Evolutionary conservation across 2,329 filamentous ascomycete species (phyloP), one percentile per base, ranked within the genome.

Genomic region (Pestalotiopsis fici): DNA sequence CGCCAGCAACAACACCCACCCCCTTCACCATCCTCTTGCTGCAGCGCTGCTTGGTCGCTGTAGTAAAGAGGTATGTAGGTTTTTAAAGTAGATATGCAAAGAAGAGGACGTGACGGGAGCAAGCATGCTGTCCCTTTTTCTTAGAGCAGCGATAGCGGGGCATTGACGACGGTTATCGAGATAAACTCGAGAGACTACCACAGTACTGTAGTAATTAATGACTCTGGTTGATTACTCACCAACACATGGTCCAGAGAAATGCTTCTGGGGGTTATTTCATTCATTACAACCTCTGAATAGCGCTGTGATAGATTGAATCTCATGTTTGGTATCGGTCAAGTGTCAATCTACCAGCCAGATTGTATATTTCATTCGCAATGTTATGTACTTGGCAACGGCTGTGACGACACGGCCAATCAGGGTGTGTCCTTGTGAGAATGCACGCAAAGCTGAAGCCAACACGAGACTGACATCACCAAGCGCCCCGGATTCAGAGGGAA

Each of bases 141-240:
- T 31, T 37, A 60, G 27, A 35, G 27, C 28, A 31, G n/a, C 31
- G 57, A 31, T 35, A 25, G 60, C 37, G 60, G 60, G 31, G 60
- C 37, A 23, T 28, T 18, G 35, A 50, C n/a, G n/a, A 63, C n/a
- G 37, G 27, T n/a, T n/a, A 31, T 25, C 60, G 60, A 63, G 60
- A 63, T 63, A 50, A 25, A 23, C n/a, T 63, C 39, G 23, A 63
- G 12, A 63, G 37, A 63, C 57, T 60, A 60, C 27, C n/a, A 31
- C 23, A 57, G 4, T 13, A 31, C 28, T 60, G 27, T 27, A 50
- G 43, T 50, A 50, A 50, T 50, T 50, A 50, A 50, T 50, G 15
- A 50, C 43, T 50, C n/a, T 9, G 15, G 11, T 21, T 50, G 43
- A 50, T 50, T 50, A 50, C 43, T 50, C 43, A 50, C 43, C 43